Conservation (phyloP, 2,329 filamentous ascomycete genomes). For the Monosporascus ibericus region DNA sequence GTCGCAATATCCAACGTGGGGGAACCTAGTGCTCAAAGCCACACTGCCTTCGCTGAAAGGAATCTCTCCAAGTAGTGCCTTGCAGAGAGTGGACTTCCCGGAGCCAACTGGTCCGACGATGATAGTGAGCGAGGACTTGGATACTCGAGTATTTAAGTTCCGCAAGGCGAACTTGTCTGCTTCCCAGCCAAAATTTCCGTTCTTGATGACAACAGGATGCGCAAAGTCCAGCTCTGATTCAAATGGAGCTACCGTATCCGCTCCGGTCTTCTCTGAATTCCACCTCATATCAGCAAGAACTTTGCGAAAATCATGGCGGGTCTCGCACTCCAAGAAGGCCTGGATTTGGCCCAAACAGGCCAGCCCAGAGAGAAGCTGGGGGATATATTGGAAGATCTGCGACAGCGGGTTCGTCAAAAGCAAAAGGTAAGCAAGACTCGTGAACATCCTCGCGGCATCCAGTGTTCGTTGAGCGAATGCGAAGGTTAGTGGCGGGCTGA, state of each 20-base stretch:
- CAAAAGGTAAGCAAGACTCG: not conserved
- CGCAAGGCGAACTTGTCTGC: conserved; percentile 20
- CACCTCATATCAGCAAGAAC: not conserved
- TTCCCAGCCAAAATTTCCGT: conserved; percentile 30
- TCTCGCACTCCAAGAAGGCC: conserved; percentile 24
- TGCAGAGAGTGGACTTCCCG: conserved; percentile 39
- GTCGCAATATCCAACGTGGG: too few species aligned
- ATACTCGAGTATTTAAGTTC: conserved; percentile 28
- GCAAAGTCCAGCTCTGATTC: not conserved
- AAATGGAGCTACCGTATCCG: not conserved
- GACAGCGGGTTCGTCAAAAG: conserved; percentile 25
- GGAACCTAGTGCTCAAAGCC: too few species aligned
- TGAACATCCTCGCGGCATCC: conserved; percentile 18
- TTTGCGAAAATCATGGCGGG: conserved; percentile 20
- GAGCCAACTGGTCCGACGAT: conserved; percentile 37
- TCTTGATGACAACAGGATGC: conserved; percentile 9
- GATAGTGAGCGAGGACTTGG: conserved; percentile 28
- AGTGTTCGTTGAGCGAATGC: conserved; percentile 20
- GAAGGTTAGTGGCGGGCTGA: conserved; percentile 25
- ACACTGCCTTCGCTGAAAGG: conserved; percentile 19
- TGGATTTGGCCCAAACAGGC: conserved; percentile 37
- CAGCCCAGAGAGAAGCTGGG: conserved; percentile 29
- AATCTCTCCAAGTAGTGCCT: conserved; percentile 32
- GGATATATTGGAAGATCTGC: conserved; percentile 31
- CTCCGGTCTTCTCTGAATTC: conserved; percentile 1